Evolutionary conservation across 371 early-diverging fungal genomes (phyloP), one percentile per base, ranked within the genome.

Genomic region (Mucor irregularis): DNA sequence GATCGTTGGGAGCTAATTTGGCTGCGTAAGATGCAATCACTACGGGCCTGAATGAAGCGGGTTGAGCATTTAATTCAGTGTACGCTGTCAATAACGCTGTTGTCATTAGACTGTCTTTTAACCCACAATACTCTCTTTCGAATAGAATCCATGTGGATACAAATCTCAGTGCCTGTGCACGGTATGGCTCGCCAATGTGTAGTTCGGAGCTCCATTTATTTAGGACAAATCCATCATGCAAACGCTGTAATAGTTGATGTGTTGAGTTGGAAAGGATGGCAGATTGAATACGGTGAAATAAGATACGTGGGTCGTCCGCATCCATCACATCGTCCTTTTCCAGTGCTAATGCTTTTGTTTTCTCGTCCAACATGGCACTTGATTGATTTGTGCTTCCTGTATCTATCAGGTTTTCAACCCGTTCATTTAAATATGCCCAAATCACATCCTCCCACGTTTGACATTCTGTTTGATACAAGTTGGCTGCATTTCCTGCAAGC

Each of bases 361-460:
- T n/a, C n/a, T n/a, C 25, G 1, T 16, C 25, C 6, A 44, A 11
- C 16, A 49, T n/a, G 11, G 43, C 13, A 26, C 14, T 22, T 5
- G 5, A 21, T 19, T 13, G 5, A 9, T 19, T n/a, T 25, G 11
- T 7, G 14, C 33, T n/a, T 4, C 42, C 28, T 24, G 45, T 37
- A 17, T 64, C 55, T 34, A 62, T 17, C 2, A 44, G 9, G 21
- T 52, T 40, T 29, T 68, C 57, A 2, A 61, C 37, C 2, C 21
- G 38, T 9, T 42, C 43, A 46, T 75, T 71, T 43, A 65, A 61
- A 17, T 58, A 67, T 0, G 64, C 55, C 76, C 76, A 75, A 11
- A 75, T 38, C 1, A 71, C 52, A 47, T 69, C 69, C 47, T 75
- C 71, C 69, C 69, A 75, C 2, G 69, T 64, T 17, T 64, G 34